Conservation (phyloP, 768 basidiomycete species). For the Mycena capillaripes region DNA sequence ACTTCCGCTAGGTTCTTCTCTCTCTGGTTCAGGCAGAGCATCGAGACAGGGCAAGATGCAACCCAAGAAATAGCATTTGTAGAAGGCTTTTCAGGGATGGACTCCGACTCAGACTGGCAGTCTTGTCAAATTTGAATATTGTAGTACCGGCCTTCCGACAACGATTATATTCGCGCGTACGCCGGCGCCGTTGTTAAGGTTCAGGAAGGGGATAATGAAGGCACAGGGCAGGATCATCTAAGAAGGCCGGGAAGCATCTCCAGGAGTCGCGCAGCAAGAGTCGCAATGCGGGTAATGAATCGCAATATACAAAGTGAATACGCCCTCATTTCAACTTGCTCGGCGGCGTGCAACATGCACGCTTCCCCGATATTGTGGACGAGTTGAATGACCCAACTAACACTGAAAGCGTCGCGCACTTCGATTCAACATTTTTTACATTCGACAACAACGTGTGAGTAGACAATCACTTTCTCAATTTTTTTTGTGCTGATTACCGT, state of each 20-base stretch:
- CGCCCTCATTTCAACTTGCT: not conserved
- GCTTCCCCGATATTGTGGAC: too few species aligned
- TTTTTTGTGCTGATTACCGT: too few species aligned
- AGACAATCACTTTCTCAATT: too few species aligned
- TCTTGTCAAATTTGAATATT: too few species aligned
- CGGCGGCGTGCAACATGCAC: not conserved
- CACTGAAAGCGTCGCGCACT: not conserved
- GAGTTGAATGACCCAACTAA: not conserved
- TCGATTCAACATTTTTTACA: not conserved
- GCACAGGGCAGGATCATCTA: too few species aligned
- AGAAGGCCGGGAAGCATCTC: too few species aligned
- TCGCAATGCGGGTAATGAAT: too few species aligned
- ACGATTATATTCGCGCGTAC: too few species aligned
- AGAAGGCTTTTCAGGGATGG: not conserved
- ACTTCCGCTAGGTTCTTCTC: not conserved
- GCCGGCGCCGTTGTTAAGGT: too few species aligned
- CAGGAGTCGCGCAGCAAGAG: too few species aligned
- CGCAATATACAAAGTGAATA: not conserved
- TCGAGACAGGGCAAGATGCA: not conserved
- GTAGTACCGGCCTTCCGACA: too few species aligned
- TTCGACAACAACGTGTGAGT: not conserved
- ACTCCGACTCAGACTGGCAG: not conserved
- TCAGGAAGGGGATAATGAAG: too few species aligned
- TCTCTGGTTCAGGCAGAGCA: constrained; percentile 16
- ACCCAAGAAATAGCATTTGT: not conserved